Base-by-base conservation (phyloP, 768 basidiomycete species). In the Kondoa malvinella region DNA sequence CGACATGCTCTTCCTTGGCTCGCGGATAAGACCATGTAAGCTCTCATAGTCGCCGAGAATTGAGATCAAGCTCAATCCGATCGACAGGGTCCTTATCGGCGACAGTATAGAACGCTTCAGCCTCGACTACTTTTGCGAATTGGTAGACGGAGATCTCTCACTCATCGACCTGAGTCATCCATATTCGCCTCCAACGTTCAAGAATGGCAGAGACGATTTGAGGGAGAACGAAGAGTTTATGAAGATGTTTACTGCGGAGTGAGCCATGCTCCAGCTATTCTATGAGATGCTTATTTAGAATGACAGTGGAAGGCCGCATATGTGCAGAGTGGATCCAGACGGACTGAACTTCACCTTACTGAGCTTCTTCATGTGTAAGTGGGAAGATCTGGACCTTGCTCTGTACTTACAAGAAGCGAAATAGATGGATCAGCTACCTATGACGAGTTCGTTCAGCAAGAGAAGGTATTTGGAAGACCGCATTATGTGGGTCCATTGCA, bases 121-220 rank as follows among this genome's bases (percentile, higher is more conserved):
- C 15, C 26, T 60, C 14, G 58, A 60, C 58, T 60, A 60, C 58
- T 60, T 60, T n/a, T 60, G 58, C 58, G 58, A 60, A 8, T 25
- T 60, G 25, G 29, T 60, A n/a, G 58, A 26, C 29, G 58, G 58
- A 25, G 58, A 60, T 12, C 58, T 60, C 25, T 4, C 8, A 4
- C 58, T 60, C 58, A 60, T 60, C 58, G 58, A 60, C 26, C 12
- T 30, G 26, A 25, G 15, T 25, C 58, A 60, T 60, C 14, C 58
- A 14, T 60, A 12, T 15, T 60, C 58, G 26, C 58, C 58, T 30
- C 25, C 58, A 15, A 15, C 14, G 58, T 60, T 60, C 58, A 25
- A 60, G 58, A 60, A 60, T 30, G 58, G 58, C 15, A 4, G 58
- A 30, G 58, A 60, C 26, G 58, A 60, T 4, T 30, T 60, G 58